These are phyloP conservation scores for Xylariaceae sp. DNA, from an alignment of 2,329 filamentous ascomycete genomes.

Conservation along the genomic window DNA sequence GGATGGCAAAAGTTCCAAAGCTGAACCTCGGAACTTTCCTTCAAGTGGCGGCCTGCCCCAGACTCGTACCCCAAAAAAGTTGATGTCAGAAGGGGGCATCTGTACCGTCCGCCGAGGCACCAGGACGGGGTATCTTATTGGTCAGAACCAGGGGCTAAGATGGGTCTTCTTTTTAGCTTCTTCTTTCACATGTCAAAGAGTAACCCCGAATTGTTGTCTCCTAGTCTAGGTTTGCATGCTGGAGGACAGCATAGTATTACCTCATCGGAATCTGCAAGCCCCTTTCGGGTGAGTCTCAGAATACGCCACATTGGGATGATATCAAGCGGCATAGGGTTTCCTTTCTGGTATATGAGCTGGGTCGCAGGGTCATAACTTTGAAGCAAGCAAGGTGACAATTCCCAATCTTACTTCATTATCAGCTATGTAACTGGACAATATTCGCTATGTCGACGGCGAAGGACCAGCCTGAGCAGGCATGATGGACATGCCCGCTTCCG, in stretches of 20 bases:
- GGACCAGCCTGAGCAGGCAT: conserved; percentile 29
- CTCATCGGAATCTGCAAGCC: too few relatives aligned
- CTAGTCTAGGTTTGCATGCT: too few relatives aligned
- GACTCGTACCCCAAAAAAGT: conserved; percentile 5
- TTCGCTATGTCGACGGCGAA: conserved; percentile 35
- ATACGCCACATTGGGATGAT: conserved; percentile 13
- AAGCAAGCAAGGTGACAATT: conserved; percentile 14
- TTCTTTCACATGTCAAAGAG: conserved; percentile 17
- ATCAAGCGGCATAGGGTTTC: conserved; percentile 11
- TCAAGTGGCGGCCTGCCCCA: neutral
- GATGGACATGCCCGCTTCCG: conserved; percentile 34
- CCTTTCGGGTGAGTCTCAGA: too few relatives aligned
- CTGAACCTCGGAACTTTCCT: neutral
- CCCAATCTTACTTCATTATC: conserved; percentile 25
- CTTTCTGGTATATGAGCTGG: conserved; percentile 11
- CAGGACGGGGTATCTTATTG: conserved; percentile 8
- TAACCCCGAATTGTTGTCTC: neutral
- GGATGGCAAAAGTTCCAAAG: too few relatives aligned
- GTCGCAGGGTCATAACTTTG: conserved; percentile 6
- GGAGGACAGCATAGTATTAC: too few relatives aligned
- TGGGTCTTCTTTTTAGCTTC: neutral
- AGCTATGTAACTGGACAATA: conserved; percentile 21
- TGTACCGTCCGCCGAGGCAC: conserved; percentile 18
- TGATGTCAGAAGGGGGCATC: conserved; percentile 19
- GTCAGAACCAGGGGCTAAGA: conserved; percentile 1